Evolutionary conservation across 305 asterid genomes (phyloP), one percentile per base, ranked within the genome.

Genomic region (Solanum aculeatissimum): DNA sequence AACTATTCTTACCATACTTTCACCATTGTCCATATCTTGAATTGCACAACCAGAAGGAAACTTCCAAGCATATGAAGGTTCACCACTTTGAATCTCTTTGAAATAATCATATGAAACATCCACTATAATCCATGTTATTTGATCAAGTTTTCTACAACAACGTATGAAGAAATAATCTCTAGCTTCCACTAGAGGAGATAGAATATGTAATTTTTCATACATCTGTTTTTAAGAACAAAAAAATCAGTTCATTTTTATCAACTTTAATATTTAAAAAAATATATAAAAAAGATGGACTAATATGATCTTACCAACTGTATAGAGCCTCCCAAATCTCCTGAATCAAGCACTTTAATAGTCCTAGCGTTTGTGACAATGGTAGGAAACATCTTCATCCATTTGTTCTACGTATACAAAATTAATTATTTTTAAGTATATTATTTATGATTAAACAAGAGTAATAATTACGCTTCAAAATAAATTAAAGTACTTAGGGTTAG

Each of bases 21-120:
- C 91, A 25, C 96, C 95, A 83, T 91, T 85, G 32, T 90, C 51
- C 74, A 89, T 75, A 77, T 92, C 94, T 89, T 94, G 90, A 88
- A 94, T 89, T 84, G 91, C 55, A 32, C 38, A 32, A 32, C 38
- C 38, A 32, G 38, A 32, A 32, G 38, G 6, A 0, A 32, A 32
- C 38, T 85, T 94, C 98, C 96, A 90, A 1, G 90, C 82, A 42
- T 80, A 88, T 62, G 89, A 84, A 32, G 92, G 86, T 85, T 83
- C 85, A 86, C 87, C 88, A 81, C 89, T 91, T 65, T 86, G 88
- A 55, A 83, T 58, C 83, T 84, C 91, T 82, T 87, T 91, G 55
- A 90, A 58, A 63, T 84, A 85, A 77, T 93, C 92, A 75, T 32
- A 1, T 32, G 38, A 32, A 4, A 32, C 38, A 32, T 32, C 38